phyloP scores from a whole-genome alignment of 208 protist genomes.

The Crithidia thermophila region DNA sequence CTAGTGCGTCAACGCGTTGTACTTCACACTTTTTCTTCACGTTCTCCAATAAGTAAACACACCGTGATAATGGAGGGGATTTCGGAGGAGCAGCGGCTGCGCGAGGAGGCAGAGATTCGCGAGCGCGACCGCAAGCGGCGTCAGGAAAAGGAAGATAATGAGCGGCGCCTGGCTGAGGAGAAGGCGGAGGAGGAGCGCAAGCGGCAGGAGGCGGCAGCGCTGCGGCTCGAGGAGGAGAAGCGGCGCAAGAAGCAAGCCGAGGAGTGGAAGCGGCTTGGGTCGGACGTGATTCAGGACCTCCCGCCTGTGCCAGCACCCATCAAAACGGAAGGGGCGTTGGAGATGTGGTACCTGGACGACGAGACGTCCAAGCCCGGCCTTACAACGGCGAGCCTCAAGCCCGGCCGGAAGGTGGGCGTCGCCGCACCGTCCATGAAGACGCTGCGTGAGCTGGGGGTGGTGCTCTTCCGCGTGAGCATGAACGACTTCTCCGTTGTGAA shows the following conservation, averaged over 20 bases:
- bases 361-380: constrained; percentile 69
- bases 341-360: constrained; percentile 91
- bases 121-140: constrained; percentile 73
- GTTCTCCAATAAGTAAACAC: not conserved
- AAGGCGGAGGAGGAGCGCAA: constrained; percentile 62
- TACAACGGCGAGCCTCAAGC: constrained; percentile 73
- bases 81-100: constrained; percentile 51
- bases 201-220: constrained; percentile 60
- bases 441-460: constrained; percentile 79
- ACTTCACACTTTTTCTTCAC: not conserved
- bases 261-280: constrained; percentile 84
- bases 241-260: constrained; percentile 66
- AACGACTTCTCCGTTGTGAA: constrained; percentile 88
- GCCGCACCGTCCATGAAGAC: constrained; percentile 66
- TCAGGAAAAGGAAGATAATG: constrained; percentile 74
- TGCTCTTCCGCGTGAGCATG: constrained; percentile 79
- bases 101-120: constrained; percentile 86
- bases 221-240: constrained; percentile 70
- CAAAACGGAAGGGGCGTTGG: constrained; percentile 43
- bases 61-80: constrained; percentile 31
- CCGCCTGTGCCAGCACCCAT: constrained; percentile 76
- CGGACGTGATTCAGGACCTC: constrained; percentile 81
- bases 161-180: constrained; percentile 62
- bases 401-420: constrained; percentile 53
- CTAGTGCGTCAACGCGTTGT: no score